Base-by-base conservation (phyloP, 2,329 filamentous ascomycete genomes). In the Colletotrichum liriopes region DNA sequence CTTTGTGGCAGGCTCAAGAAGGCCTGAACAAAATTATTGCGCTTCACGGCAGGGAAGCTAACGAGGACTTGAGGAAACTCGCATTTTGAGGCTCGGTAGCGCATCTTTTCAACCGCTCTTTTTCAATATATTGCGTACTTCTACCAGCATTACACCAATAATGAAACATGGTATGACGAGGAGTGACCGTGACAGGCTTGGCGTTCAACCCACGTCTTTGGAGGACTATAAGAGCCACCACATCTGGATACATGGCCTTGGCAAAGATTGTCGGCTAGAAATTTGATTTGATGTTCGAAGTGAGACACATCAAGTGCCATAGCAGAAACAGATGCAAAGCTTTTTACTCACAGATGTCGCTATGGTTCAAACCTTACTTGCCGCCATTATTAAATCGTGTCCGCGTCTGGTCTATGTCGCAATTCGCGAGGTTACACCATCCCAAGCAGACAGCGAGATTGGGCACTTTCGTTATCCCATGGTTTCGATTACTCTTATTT, bases 171-270 rank as follows among this genome's bases (percentile, higher is more conserved):
- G 41, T 23, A 47, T 68, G 35, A 20, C 37, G 8, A 60, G 16
- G 35, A 18, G 65, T 6, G 59, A 72, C 43, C 61, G 61, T 32
- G 55, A 72, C 3, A 60, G 65, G 52, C 35, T 72, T 8, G 59
- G 49, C 4, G 65, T 67, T 8, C 51, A 41, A 47, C 51, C 65
- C 3, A 72, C 67, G 11, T 8, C 26, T n/a, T 29, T 65, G 51
- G 61, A 65, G 32, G 43, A 65, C 5, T 70, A 60, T 47, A 35
- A 41, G 16, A 65, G 55, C 16, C 18, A 55, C 16, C 23, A 54
- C 5, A 29, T 65, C 9, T 65, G 41, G 20, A 18, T 11, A 5
- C 3, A 1, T n/a, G 1, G 9, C 45, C 20, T 11, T 14, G 4
- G 16, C 18, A 14, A 14, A 43, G 41, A 4, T 43, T 43, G 14